Evolutionary conservation across 768 basidiomycete species (phyloP), one percentile per base, ranked within the genome.

Genomic region (Zangia roseola): DNA sequence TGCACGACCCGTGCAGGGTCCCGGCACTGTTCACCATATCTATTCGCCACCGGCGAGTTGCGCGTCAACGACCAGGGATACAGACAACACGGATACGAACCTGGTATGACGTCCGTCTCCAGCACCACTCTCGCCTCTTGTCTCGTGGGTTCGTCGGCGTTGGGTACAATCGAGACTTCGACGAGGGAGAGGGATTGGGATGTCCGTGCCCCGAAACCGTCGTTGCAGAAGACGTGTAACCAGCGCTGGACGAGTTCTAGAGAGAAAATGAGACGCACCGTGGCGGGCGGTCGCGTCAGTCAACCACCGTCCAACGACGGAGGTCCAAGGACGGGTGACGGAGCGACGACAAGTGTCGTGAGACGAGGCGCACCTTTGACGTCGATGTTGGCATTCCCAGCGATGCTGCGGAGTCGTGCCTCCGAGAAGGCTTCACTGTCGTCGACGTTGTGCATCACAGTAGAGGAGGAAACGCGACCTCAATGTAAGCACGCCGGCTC

Each of bases 31-130:
- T 71, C 28, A 78, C 59, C 74, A 79, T 77, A 26, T 80, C 79
- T 80, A 47, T 36, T 7, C 10, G 25, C 31, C 6, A 30, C 3
- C 26, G n/a, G 14, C 30, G 13, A 36, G 50, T 2, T 25, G 53
- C 45, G 26, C 6, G 14, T 31, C 31, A 43, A 14, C 24, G 10
- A 28, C 10, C 21, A n/a, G 16, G 38, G n/a, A 26, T 6, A 6
- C 6, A 31, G 10, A 26, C 2, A 26, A 10, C 4, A 30, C 28
- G 28, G 6, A 16, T 21, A 56, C 65, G 39, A 48, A 80, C 80
- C 78, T 65, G 71, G 62, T 0, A 67, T 74, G 41, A 79, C 77
- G 10, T 69, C 68, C 44, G 71, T 60, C 56, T 80, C 75, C 37
- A 69, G 63, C 5, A 72, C 67, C 40, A 77, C 68, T 38, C 64